Evolutionary conservation across 2,329 filamentous ascomycete species (phyloP).

Genomic region (Coniosporium tulheliwenetii): DNA sequence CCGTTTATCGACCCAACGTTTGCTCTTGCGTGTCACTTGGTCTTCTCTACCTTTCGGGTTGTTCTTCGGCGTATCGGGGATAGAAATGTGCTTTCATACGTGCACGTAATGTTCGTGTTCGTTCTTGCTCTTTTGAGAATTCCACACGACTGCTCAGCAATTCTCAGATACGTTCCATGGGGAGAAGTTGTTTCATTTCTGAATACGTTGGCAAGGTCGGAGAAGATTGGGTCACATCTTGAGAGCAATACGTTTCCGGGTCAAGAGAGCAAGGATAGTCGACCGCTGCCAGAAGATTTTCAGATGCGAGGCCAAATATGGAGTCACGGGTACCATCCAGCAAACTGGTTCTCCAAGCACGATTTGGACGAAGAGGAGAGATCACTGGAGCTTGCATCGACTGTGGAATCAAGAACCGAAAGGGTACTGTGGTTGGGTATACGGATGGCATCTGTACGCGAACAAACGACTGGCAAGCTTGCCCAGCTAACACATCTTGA

Average conservation of each 20-base stretch:
- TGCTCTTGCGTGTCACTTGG: slow-evolving; percentile 19
- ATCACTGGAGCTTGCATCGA: slow-evolving; percentile 45
- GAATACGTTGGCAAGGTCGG: slow-evolving; percentile 30
- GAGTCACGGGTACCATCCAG: slow-evolving; percentile 41
- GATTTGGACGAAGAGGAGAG: slow-evolving; percentile 54
- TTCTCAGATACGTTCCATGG: slow-evolving; percentile 35
- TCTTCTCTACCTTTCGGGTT: slow-evolving; percentile 23
- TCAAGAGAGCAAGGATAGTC: slow-evolving; percentile 25
- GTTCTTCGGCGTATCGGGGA: slow-evolving; percentile 12
- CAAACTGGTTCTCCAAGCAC: slow-evolving; percentile 40
- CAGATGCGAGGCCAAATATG: slow-evolving; percentile 48
- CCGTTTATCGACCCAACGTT: slow-evolving; percentile 9
- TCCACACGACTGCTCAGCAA: slow-evolving; percentile 7
- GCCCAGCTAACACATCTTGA: too few relatives aligned
- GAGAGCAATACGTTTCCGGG: slow-evolving; percentile 26
- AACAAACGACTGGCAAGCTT: too few relatives aligned
- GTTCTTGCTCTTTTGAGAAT: slow-evolving; percentile 30
- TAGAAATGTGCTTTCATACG: slow-evolving; percentile 39
- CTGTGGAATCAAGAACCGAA: slow-evolving; percentile 40
- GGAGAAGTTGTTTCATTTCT: slow-evolving; percentile 33
- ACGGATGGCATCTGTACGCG: slow-evolving; percentile 18
- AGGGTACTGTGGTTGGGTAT: slow-evolving; percentile 44
- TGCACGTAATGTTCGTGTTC: slow-evolving; percentile 48
- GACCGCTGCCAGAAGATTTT: slow-evolving; percentile 55
- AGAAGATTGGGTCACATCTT: slow-evolving; percentile 18